Conservation (phyloP, 768 basidiomycete genomes). For the Sarcodon aspratus region DNA sequence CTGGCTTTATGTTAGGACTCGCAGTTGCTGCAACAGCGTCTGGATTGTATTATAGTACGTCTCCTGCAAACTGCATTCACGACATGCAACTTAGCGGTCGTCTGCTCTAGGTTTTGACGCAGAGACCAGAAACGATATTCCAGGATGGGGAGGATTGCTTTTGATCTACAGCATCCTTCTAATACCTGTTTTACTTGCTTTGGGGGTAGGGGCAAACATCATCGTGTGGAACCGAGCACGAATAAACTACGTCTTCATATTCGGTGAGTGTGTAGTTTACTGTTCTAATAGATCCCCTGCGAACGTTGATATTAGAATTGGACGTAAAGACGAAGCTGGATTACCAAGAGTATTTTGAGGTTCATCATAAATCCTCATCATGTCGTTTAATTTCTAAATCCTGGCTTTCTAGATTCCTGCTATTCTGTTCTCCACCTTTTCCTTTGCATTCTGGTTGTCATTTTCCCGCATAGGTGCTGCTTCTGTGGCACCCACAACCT, state of each 20-base stretch:
- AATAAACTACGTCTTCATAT: constrained; percentile 93
- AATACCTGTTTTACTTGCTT: constrained; percentile 62
- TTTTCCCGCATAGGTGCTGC: constrained; percentile 50
- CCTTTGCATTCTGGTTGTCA: constrained; percentile 78
- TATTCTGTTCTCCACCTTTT: constrained; percentile 64
- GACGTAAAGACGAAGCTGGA: constrained; percentile 64
- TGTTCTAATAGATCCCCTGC: not conserved
- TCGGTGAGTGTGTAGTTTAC: constrained; percentile 35
- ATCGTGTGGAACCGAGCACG: constrained; percentile 61
- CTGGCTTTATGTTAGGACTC: constrained; percentile 63
- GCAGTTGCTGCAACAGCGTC: constrained; percentile 56
- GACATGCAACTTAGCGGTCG: not conserved
- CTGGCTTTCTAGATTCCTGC: constrained; percentile 54
- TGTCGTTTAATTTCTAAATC: not conserved
- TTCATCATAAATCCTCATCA: constrained; percentile 13
- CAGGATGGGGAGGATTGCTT: constrained; percentile 64
- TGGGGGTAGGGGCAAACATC: constrained; percentile 79
- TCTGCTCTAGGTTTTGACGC: constrained; percentile 42
- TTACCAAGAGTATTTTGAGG: constrained; percentile 66
- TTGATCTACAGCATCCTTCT: constrained; percentile 68
- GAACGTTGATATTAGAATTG: constrained; percentile 37
- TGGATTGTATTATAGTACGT: constrained; percentile 54
- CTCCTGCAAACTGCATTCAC: not conserved
- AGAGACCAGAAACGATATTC: constrained; percentile 39
- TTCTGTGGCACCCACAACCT: constrained; percentile 53